These are phyloP conservation scores for Colletotrichum eleusines DNA, from an alignment of 2,329 filamentous ascomycete species.

Conservation along the genomic window DNA sequence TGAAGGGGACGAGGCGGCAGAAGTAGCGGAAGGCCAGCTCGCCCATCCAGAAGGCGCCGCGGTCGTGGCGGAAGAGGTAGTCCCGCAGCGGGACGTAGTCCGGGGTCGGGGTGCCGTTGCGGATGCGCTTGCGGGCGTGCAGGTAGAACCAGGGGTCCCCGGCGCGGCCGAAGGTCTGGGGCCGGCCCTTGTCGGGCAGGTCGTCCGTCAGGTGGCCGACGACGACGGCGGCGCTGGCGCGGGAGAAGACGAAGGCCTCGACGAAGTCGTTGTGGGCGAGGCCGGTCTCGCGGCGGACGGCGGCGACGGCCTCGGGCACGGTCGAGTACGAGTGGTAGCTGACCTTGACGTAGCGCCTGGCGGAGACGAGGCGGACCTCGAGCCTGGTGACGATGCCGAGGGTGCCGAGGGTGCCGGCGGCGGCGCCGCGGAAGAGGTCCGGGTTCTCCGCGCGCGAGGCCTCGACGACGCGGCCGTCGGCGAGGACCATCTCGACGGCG, in stretches of 20 bases:
- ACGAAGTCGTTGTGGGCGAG: slow-evolving; percentile 70
- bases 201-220: slow-evolving; percentile 68
- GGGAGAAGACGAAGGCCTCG: slow-evolving; percentile 75
- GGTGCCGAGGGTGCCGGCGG: slow-evolving; percentile 74
- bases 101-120: slow-evolving; percentile 48
- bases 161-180: slow-evolving; percentile 65
- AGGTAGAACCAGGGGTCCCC: slow-evolving; percentile 81
- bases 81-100: slow-evolving; percentile 73
- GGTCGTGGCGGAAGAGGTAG: slow-evolving; percentile 79
- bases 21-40: slow-evolving; percentile 74
- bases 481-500: slow-evolving; percentile 74
- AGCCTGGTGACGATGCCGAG: slow-evolving; percentile 75
- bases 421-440: slow-evolving; percentile 74
- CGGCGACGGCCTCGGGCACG: slow-evolving; percentile 53
- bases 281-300: slow-evolving; percentile 58
- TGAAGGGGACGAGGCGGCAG: slow-evolving; percentile 70
- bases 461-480: slow-evolving; percentile 67
- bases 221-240: slow-evolving; percentile 68
- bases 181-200: slow-evolving; percentile 50
- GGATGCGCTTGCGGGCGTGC: slow-evolving; percentile 58
- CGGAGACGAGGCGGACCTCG: slow-evolving; percentile 69
- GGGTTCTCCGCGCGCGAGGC: slow-evolving; percentile 66
- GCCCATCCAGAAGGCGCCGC: slow-evolving; percentile 77
- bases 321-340: slow-evolving; percentile 64
- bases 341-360: slow-evolving; percentile 67